Conservation (phyloP, 257 asterid genomes). For the Buddleja alternifolia region DNA sequence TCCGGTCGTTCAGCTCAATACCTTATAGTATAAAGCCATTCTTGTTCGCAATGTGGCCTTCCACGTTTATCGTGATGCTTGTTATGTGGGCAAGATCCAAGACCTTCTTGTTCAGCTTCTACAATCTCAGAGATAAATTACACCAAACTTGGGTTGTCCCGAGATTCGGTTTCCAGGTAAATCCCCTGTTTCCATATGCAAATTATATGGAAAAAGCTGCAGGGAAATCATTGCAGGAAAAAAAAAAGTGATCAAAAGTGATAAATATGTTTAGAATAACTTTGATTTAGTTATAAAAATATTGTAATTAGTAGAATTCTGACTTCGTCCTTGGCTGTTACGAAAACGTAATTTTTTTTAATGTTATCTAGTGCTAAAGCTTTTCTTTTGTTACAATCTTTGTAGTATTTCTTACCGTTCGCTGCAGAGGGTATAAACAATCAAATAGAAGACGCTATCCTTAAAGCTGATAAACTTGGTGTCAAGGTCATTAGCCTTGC, state of each 20-base stretch:
- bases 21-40: slow-evolving; percentile 67
- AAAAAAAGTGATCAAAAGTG: too few species aligned
- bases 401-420: slow-evolving; percentile 95
- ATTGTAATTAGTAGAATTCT: too few species aligned
- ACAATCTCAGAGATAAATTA: slow-evolving; percentile 71
- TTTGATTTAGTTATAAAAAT: too few species aligned
- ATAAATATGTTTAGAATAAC: too few species aligned
- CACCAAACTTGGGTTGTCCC: slow-evolving; percentile 91
- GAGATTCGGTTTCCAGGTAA: slow-evolving; percentile 91
- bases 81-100: slow-evolving; percentile 87
- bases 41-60: slow-evolving; percentile 82
- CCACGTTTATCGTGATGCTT: slow-evolving; percentile 57
- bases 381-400: slow-evolving; percentile 20
- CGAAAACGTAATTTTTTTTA: too few species aligned
- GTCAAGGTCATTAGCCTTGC: slow-evolving; percentile 96
- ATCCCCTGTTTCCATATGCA: not conserved
- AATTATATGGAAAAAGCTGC: too few species aligned
- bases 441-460: slow-evolving; percentile 88
- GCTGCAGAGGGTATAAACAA: slow-evolving; percentile 86
- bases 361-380: slow-evolving; percentile 16
- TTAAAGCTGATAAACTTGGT: slow-evolving; percentile 85
- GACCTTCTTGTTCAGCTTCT: slow-evolving; percentile 70
- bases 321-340: too few species aligned
- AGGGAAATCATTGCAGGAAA: too few species aligned
- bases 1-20: slow-evolving; percentile 79